Evolutionary conservation across 2,329 filamentous ascomycete genomes (phyloP).

Genomic region (Xylaria sp.): DNA sequence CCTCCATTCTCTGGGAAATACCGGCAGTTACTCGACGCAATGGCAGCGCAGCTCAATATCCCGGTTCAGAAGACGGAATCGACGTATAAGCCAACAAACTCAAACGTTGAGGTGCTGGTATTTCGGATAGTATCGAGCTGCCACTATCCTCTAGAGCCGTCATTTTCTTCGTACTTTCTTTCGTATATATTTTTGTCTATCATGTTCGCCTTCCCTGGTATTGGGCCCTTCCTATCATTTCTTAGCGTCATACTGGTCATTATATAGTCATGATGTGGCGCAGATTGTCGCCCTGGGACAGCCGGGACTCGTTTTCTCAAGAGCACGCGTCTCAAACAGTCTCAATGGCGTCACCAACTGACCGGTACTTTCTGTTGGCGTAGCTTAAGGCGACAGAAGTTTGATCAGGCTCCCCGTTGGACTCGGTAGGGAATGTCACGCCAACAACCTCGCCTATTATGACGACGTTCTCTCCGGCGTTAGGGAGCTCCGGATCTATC

Average conservation of each 20-base stretch:
- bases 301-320: background rate
- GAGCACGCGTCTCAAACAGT: background rate
- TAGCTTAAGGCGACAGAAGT: conserved; percentile 31
- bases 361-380: conserved; percentile 34
- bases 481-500: conserved; percentile 29
- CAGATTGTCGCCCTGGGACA: background rate
- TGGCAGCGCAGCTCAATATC: background rate
- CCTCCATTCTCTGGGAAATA: background rate
- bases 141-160: background rate
- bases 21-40: background rate
- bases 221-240: background rate
- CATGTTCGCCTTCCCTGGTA: background rate
- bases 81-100: background rate
- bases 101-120: background rate
- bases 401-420: background rate
- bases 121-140: background rate
- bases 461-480: conserved; percentile 32
- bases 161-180: background rate
- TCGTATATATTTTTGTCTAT: background rate
- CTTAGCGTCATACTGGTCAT: background rate
- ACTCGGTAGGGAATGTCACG: conserved; percentile 13
- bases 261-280: background rate
- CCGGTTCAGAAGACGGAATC: background rate
- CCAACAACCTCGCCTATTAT: conserved; percentile 36
- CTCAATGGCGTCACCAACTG: conserved; percentile 21